Evolutionary conservation across 305 asterid genomes (phyloP).

Genomic region (Fraxinus paxiana): DNA sequence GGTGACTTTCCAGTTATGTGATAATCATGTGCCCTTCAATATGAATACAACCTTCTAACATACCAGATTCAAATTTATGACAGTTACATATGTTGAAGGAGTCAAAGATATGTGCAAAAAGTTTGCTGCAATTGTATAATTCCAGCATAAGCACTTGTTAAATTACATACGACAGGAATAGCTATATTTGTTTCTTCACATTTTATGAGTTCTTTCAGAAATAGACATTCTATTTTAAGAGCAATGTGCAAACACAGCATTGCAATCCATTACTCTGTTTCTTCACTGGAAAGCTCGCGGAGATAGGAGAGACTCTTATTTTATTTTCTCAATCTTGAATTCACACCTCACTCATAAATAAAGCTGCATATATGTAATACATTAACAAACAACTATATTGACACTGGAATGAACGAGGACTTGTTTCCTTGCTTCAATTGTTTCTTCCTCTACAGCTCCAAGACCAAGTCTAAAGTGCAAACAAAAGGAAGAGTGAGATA

Average conservation of each 20-base stretch:
- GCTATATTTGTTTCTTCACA: constrained; percentile 22
- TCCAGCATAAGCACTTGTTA: constrained; percentile 22
- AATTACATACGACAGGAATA: constrained; percentile 28
- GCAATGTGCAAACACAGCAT: constrained; percentile 15
- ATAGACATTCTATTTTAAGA: constrained; percentile 14
- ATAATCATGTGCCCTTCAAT: not conserved
- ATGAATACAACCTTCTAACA: not conserved
- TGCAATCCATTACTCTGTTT: constrained; percentile 22
- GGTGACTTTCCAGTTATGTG: not conserved
- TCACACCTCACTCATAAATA: constrained; percentile 25
- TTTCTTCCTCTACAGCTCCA: constrained; percentile 48
- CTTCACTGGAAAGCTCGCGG: constrained; percentile 31
- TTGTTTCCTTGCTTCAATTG: constrained; percentile 28
- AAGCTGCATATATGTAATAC: constrained; percentile 22
- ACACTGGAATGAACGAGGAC: constrained; percentile 21
- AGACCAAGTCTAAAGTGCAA: constrained; percentile 36
- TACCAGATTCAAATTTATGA: not conserved
- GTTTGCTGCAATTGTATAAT: constrained; percentile 17
- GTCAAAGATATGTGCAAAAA: constrained; percentile 10
- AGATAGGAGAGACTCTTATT: constrained; percentile 36
- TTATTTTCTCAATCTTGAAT: constrained; percentile 27
- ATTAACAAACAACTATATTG: constrained; percentile 25
- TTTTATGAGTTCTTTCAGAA: constrained; percentile 18
- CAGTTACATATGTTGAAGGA: constrained; percentile 7
- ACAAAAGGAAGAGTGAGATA: constrained; percentile 22